Conservation (phyloP, 169 alveolate species). For the Eimeria falciformis region DNA sequence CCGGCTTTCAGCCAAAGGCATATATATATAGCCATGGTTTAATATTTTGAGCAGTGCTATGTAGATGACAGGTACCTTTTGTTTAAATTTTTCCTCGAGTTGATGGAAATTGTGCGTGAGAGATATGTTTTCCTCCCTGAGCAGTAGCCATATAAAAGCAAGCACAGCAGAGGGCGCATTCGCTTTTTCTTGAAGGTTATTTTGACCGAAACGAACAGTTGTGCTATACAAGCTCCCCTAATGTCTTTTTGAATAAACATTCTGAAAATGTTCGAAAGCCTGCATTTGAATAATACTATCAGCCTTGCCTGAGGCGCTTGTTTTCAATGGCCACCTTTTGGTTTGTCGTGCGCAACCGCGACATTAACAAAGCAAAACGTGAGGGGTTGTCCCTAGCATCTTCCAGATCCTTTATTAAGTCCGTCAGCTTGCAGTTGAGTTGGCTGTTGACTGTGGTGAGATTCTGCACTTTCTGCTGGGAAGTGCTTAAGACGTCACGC, state of each 20-base stretch:
- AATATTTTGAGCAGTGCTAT: no score
- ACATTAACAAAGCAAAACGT: slow-evolving; percentile 62
- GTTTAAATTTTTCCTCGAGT: slow-evolving; percentile 67
- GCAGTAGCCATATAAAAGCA: neutral
- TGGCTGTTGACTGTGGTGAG: slow-evolving; percentile 66
- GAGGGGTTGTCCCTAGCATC: slow-evolving; percentile 76
- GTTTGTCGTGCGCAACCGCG: slow-evolving; percentile 56
- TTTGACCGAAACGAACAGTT: neutral
- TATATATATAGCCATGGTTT: no score
- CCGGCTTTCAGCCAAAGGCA: no score
- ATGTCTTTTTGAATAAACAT: no score
- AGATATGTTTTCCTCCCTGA: slow-evolving; percentile 72
- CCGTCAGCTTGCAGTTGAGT: slow-evolving; percentile 51
- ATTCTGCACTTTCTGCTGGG: slow-evolving; percentile 57
- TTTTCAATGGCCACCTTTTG: slow-evolving; percentile 62
- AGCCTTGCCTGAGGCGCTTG: slow-evolving; percentile 63
- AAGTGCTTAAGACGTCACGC: slow-evolving; percentile 35
- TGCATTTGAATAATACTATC: neutral
- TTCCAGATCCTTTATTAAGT: slow-evolving; percentile 60
- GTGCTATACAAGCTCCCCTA: no score
- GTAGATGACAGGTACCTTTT: no score
- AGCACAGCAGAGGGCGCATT: neutral
- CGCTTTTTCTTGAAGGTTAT: neutral
- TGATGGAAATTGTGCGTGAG: slow-evolving; percentile 70
- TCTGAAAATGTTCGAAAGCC: no score